Conservation (phyloP, 768 basidiomycete species). For the Coprinopsis marcescibilis region DNA sequence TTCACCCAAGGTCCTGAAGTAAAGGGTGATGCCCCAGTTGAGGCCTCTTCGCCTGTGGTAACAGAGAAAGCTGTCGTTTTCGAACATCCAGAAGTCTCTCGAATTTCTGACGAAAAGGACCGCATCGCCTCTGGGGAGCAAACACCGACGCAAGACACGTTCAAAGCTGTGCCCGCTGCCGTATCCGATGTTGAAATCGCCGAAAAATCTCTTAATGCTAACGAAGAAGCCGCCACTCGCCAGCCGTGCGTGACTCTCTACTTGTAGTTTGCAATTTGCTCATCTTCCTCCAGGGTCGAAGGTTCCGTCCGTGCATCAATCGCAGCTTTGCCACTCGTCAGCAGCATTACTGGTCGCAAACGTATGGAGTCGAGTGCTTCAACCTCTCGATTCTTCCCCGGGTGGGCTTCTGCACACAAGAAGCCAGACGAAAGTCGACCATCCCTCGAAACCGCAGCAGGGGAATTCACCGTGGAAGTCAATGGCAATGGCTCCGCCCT, state of each 20-base stretch:
- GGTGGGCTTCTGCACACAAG: conserved; percentile 43
- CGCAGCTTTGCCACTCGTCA: background rate
- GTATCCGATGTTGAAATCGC: conserved; percentile 1
- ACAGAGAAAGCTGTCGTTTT: conserved; percentile 1
- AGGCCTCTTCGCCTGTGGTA: too few relatives aligned
- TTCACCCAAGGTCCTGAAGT: too few relatives aligned
- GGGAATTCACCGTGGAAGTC: conserved; percentile 38
- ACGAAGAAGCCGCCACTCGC: background rate
- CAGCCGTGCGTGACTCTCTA: conserved; percentile 6
- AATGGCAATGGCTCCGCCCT: background rate
- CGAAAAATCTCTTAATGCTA: conserved; percentile 2
- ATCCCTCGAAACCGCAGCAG: conserved; percentile 45
- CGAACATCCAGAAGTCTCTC: background rate
- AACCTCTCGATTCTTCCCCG: conserved; percentile 47
- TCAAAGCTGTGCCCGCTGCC: background rate
- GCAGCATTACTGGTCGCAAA: conserved; percentile 23
- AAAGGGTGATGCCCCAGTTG: too few relatives aligned
- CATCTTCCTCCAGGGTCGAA: background rate
- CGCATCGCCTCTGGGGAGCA: background rate
- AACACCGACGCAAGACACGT: background rate
- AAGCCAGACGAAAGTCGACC: conserved; percentile 36
- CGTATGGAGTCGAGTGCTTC: conserved; percentile 50
- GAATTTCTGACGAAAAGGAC: background rate
- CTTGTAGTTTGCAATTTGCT: conserved; percentile 1
- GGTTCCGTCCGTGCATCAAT: background rate